A percentile compares a stretch with the other conserved stretches of the same genome.
Evolutionary conservation across 352 stramenopile species (phyloP).

Genomic region (Pythium monospermum): DNA sequence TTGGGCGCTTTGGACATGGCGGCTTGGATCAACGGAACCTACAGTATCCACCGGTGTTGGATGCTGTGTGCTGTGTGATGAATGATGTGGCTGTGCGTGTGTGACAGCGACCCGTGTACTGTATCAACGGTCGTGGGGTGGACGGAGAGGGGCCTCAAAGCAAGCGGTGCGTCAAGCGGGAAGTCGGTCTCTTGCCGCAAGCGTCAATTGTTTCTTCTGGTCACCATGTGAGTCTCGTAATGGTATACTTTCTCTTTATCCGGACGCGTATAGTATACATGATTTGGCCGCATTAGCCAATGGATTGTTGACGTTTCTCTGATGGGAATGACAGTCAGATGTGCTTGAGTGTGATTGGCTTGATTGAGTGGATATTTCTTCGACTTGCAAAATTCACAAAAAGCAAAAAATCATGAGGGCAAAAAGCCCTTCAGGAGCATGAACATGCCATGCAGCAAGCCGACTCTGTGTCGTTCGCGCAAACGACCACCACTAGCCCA

Average conservation of each 20-base stretch:
- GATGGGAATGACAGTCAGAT: conserved; percentile 5
- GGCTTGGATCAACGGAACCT: neutral
- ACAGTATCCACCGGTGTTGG: neutral
- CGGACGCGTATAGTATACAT: conserved; percentile 21
- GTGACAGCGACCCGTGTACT: neutral
- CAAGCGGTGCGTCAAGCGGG: neutral
- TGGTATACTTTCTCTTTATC: conserved; percentile 7
- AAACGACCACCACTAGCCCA: too few species aligned
- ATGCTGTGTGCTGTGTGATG: neutral
- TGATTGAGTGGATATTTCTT: conserved; percentile 8
- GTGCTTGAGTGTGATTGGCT: conserved; percentile 18
- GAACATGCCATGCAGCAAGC: too few species aligned
- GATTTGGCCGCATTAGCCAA: conserved; percentile 1
- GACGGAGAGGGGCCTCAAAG: too few species aligned
- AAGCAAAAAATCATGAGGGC: too few species aligned
- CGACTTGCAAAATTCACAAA: too few species aligned
- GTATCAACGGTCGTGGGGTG: neutral
- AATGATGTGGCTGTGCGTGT: neutral
- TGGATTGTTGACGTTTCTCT: neutral
- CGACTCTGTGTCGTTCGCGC: too few species aligned
- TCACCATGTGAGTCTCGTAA: neutral
- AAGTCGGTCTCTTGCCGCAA: neutral
- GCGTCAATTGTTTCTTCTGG: conserved; percentile 16
- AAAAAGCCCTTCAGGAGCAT: too few species aligned
- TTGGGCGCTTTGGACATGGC: conserved; percentile 82